Base-by-base conservation (phyloP, 2,329 filamentous ascomycete species). In the Trematosphaeria pertusa region DNA sequence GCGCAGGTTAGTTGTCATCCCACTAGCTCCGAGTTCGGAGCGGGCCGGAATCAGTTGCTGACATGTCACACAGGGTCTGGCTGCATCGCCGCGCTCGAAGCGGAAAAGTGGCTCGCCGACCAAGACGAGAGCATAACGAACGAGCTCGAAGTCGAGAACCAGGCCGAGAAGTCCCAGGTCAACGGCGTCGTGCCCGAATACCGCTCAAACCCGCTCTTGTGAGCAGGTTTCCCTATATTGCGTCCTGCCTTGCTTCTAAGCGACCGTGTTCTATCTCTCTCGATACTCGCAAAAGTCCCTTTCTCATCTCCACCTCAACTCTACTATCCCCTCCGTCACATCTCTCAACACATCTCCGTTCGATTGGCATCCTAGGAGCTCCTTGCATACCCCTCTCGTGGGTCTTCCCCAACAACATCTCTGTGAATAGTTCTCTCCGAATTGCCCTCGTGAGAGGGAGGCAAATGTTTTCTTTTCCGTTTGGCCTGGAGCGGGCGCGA, bases 51-150 rank as follows among this genome's bases (percentile, higher is more conserved):
- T 56, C 32, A 40, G 12, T 34, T 35, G 41, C 62, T 64, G 46
- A 67, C 48, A 37, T 15, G 7, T n/a, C 9, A 10, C 22, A 14
- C 21, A 92, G 90, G 92, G 50, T 91, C 92, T 51, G 94, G 94
- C 55, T 99, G 94, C 75, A 87, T 97, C 78, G 94, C 94, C 42
- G 94, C 93, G 9, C 83, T 99, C 43, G 94, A 99, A 69, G 93
- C 93, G 8, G 94, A 99, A 77, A 96, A 96, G 74, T 97, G 83
- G 79, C 79, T 99, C 43, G 81, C 89, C 5, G 93, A 97, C 66
- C 75, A 81, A 37, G 89, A 93, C 63, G 81, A 81, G 37, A 76
- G 72, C 37, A 64, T 78, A 10, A 69, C 73, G 35, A 75, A 76
- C 41, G 72, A 76, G 49, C 69, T 77, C 24, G 74, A 77, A 60